Conservation (phyloP, 208 protist genomes). For the Wallacemonas sp. region DNA sequence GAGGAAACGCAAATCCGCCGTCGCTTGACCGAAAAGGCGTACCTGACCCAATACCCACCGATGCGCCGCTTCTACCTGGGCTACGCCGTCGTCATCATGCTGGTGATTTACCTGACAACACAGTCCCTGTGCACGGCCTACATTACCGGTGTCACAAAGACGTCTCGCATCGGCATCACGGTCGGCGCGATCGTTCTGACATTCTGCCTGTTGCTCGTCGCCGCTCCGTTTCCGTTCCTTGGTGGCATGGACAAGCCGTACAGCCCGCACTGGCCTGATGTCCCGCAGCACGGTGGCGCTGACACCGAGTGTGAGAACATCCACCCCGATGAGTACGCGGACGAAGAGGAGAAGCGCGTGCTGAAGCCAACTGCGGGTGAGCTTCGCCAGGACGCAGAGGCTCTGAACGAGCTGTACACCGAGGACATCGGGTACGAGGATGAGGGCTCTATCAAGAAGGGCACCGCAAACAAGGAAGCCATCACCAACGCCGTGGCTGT, state of each 20-base stretch:
- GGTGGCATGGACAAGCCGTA: conserved; percentile 43
- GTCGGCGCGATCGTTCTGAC: conserved; percentile 37
- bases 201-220: conserved; percentile 24
- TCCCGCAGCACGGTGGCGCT: too few species aligned
- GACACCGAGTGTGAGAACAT: too few species aligned
- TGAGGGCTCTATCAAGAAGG: background rate
- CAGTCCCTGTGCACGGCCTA: conserved; percentile 55
- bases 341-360: conserved; percentile 19
- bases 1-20: conserved; percentile 29
- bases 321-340: conserved; percentile 4
- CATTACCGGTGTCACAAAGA: conserved; percentile 22
- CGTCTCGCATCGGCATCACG: conserved; percentile 30
- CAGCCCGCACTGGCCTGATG: conserved; percentile 22
- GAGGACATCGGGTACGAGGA: background rate
- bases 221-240: conserved; percentile 39
- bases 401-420: conserved; percentile 11
- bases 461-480: background rate
- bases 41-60: conserved; percentile 54
- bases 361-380: conserved; percentile 8
- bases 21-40: conserved; percentile 49
- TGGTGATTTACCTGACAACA: conserved; percentile 47
- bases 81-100: conserved; percentile 32
- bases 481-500: conserved; percentile 1
- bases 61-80: conserved; percentile 46
- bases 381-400: conserved; percentile 15